Evolutionary conservation across 2,329 filamentous ascomycete genomes (phyloP), one percentile per base, ranked within the genome.

Genomic region (Aspergillus calidoustus): DNA sequence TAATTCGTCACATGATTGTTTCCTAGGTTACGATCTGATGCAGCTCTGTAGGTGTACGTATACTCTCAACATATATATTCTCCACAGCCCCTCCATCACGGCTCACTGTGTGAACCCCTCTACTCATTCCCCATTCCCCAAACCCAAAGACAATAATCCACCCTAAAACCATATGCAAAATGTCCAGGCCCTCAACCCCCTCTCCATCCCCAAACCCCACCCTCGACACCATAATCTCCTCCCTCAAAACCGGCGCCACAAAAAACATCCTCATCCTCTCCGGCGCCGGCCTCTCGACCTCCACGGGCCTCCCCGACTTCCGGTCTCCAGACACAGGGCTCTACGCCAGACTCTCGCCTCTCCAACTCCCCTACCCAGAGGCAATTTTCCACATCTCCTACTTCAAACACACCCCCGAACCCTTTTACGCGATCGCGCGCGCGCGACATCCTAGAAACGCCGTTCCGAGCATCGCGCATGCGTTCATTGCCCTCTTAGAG

Each of bases 371-470:
- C 0, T 89, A 92, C 71, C 88, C 92, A 28, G 91, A 96, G 78
- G 92, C 91, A 15, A 91, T 96, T 54, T 96, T 96, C 78, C 91
- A 94, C 71, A 91, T 96, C 65, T 82, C 82, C 62, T 97, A 90
- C 81, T 97, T 97, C 80, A 84, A 86, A 56, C 73, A 87, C 51
- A 89, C 93, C 60, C 93, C 93, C 0, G 82, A 88, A 22, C 92
- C 92, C 0, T 97, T 97, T 79, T 97, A 96, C 76, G 86, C 90
- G 1, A 86, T 97, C 13, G 92, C 93, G 7, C 88, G 89, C 67
- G 92, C 96, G 74, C 84, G 96, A 0, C 94, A 96, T 71, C 93
- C 93, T 0, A 91, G 91, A n/a, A 89, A 89, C 68, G 93, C 90
- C 76, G 83, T 87, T 46, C 93, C 93, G 0, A 96, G 93, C 1